Evolutionary conservation across 2,329 filamentous ascomycete genomes (phyloP), one percentile per base, ranked within the genome.

Genomic region (Colletotrichum sp.): DNA sequence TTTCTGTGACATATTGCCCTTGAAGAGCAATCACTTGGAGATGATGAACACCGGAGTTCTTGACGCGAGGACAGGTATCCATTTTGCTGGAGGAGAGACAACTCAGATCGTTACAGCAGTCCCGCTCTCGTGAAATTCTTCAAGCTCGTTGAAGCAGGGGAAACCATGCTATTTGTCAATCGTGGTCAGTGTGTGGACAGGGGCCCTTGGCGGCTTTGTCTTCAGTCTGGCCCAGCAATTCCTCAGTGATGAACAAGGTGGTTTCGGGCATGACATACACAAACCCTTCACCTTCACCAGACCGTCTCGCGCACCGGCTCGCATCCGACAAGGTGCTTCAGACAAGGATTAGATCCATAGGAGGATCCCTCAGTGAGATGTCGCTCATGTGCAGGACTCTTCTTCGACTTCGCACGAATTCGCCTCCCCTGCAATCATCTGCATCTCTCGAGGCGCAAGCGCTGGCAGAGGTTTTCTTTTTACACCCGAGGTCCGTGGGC

Each of bases 121-220:
- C 55, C 39, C 16, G 55, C 62, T 18, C 16, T 55, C 30, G 27
- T 34, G 39, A 55, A 56, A 32, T 66, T 72, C 69, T 72, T 72
- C 55, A 72, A 48, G 55, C 69, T 15, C n/a, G 8, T 32, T 34
- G 43, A 61, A 56, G 69, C 69, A 75, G 70, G 73, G 73, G 55
- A n/a, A 22, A 62, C 69, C 73, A 62, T 72, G 73, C 25, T 75
- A 75, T 75, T 75, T 73, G 73, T 75, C 73, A 75, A 75, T 73
- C 65, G 28, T 36, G 9, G 25, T 68, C 39, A 36, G 28, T 65
- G 72, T 28, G 16, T 27, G 25, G 27, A 28, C 62, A 67, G 52
- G 62, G 25, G 48, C 64, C 62, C 64, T 34, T 60, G 62, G 34
- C 69, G 36, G 61, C 30, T 60, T 28, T 58, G 69, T 48, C 43